Conservation (phyloP, 1,284 basidiomycete genomes). For the Uromyces viciae-fabae region DNA sequence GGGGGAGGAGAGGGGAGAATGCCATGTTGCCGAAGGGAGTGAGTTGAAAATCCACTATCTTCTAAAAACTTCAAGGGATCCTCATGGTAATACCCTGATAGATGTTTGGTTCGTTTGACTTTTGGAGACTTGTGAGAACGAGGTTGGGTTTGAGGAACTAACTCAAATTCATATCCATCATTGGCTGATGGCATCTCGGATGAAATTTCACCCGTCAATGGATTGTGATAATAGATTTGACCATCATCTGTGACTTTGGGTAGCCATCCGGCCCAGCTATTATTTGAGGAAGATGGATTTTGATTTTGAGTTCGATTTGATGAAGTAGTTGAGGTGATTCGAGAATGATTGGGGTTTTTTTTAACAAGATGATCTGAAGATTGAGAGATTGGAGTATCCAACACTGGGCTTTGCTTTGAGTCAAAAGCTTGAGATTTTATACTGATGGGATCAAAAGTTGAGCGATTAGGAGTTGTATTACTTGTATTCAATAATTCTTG, state of each 20-base stretch:
- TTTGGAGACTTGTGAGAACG: neutral
- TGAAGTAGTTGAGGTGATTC: conserved; percentile 20
- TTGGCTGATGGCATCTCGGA: conserved; percentile 68
- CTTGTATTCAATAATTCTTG: neutral
- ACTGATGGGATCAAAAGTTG: too few species aligned
- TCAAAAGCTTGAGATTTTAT: too few species aligned
- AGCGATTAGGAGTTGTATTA: too few species aligned
- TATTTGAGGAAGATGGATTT: conserved; percentile 1
- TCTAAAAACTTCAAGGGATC: conserved; percentile 36
- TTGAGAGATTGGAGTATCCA: conserved; percentile 10
- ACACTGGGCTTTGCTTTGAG: too few species aligned
- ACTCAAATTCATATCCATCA: conserved; percentile 20
- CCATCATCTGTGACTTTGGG: conserved; percentile 48
- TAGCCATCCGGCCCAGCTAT: conserved; percentile 50
- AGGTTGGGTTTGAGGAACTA: neutral
- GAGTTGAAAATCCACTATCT: conserved; percentile 28
- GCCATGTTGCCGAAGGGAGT: neutral
- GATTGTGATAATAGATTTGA: conserved; percentile 90
- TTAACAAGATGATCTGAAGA: conserved; percentile 28
- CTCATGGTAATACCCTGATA: neutral
- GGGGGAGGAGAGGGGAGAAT: neutral
- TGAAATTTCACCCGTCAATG: conserved; percentile 78
- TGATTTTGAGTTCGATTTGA: conserved; percentile 5
- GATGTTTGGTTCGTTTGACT: neutral
- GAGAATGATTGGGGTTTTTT: neutral